phyloP scores from a whole-genome alignment of 2,329 filamentous ascomycete genomes.

The Diaporthe eres region DNA sequence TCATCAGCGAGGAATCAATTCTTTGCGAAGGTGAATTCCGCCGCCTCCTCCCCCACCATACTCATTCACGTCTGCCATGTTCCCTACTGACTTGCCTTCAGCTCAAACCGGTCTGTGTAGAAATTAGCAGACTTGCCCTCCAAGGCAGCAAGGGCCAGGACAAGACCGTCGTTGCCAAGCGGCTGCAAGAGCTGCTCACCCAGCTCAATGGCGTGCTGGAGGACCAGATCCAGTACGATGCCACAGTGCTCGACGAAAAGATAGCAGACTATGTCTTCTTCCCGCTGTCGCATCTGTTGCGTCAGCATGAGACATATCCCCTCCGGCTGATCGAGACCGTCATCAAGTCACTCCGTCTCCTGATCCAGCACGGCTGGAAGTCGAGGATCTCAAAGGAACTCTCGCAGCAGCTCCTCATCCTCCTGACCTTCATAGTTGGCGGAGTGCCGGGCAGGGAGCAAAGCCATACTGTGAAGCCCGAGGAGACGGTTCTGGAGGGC shows the following conservation, averaged over 20 bases:
- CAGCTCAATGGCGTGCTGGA: slow-evolving; percentile 63
- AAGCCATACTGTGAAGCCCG: slow-evolving; percentile 65
- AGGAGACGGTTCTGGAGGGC: slow-evolving; percentile 81
- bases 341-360: slow-evolving; percentile 79
- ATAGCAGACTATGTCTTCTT: slow-evolving; percentile 97
- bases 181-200: slow-evolving; percentile 61
- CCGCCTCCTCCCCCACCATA: not conserved
- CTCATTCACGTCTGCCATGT: not conserved
- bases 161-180: slow-evolving; percentile 54
- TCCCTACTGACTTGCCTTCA: slow-evolving; percentile 48
- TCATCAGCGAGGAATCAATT: slow-evolving; percentile 46
- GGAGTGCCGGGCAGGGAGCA: slow-evolving; percentile 73
- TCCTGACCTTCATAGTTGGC: slow-evolving; percentile 86
- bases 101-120: slow-evolving; percentile 75
- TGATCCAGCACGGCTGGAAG: slow-evolving; percentile 86
- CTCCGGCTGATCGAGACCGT: slow-evolving; percentile 81
- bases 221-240: slow-evolving; percentile 58
- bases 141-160: slow-evolving; percentile 57
- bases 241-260: slow-evolving; percentile 78
- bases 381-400: slow-evolving; percentile 78
- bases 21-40: slow-evolving; percentile 45
- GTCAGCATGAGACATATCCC: slow-evolving; percentile 79
- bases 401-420: slow-evolving; percentile 86
- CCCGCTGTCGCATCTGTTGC: slow-evolving; percentile 88
- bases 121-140: slow-evolving; percentile 71